A percentile compares a stretch with the other conserved stretches of the same genome.
These are phyloP conservation scores for Phytophthora crassamura DNA, from an alignment of 352 stramenopile species.

Conservation along the genomic window DNA sequence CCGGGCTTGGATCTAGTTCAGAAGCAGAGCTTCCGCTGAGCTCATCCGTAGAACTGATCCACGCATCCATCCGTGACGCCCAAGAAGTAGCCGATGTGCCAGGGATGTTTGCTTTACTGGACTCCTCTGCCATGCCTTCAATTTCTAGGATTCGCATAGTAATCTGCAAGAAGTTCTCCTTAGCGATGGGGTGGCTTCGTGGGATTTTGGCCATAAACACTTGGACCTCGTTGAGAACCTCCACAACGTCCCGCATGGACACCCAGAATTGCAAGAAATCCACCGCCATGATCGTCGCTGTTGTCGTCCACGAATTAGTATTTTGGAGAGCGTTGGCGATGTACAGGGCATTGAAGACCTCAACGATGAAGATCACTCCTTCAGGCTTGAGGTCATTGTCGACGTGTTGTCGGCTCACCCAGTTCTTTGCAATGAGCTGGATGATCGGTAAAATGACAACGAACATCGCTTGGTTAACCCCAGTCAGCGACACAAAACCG, in stretches of 20 bases:
- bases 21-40: neutral
- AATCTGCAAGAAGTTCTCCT: slow-evolving; percentile 18
- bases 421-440: slow-evolving; percentile 54
- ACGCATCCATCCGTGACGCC: slow-evolving; percentile 9
- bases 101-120: neutral
- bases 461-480: slow-evolving; percentile 32
- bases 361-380: slow-evolving; percentile 56
- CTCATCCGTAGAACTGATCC: slow-evolving; percentile 8
- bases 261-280: slow-evolving; percentile 38
- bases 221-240: neutral
- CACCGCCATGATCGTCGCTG: slow-evolving; percentile 30
- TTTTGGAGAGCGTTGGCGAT: slow-evolving; percentile 47
- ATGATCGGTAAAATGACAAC: slow-evolving; percentile 47
- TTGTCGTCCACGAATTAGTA: slow-evolving; percentile 29
- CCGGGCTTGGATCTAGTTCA: neutral
- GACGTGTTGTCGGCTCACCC: slow-evolving; percentile 28
- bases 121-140: neutral
- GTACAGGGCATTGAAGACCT: slow-evolving; percentile 61
- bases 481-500: slow-evolving; percentile 33
- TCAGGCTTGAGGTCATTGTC: slow-evolving; percentile 45
- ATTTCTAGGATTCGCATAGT: slow-evolving; percentile 15
- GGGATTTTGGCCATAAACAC: slow-evolving; percentile 24
- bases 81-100: slow-evolving; percentile 1
- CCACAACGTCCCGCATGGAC: slow-evolving; percentile 27
- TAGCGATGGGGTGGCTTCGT: neutral